Evolutionary conservation across 106 monocot genomes (phyloP).

Genomic region (Amphibolis antarctica): DNA sequence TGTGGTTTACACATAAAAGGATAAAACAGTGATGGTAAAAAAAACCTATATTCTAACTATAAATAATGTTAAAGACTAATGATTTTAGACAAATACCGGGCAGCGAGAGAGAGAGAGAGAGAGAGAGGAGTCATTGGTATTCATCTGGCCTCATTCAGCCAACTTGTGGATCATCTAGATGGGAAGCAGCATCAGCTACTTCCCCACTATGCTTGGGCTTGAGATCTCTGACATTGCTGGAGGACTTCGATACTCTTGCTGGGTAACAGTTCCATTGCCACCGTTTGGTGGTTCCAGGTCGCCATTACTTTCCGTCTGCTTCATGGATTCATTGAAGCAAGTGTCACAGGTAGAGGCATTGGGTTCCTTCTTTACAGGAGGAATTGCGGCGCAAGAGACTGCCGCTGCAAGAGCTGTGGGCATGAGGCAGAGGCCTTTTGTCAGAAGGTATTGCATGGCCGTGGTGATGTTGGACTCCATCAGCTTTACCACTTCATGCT

Average conservation of each 20-base stretch:
- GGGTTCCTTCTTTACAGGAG: constrained; percentile 20
- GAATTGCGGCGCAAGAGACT: constrained; percentile 36
- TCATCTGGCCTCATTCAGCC: too few species aligned
- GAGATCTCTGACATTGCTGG: neutral
- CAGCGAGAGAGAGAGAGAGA: too few species aligned
- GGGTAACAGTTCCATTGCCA: constrained; percentile 4
- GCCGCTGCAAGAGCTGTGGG: constrained; percentile 79
- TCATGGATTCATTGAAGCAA: neutral
- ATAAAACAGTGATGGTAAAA: too few species aligned
- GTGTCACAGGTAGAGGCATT: neutral
- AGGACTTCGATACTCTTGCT: constrained; percentile 5
- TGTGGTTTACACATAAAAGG: too few species aligned
- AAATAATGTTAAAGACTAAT: too few species aligned
- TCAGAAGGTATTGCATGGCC: constrained; percentile 74
- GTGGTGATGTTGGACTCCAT: constrained; percentile 63
- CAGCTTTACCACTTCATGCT: constrained; percentile 66
- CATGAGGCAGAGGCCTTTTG: constrained; percentile 93
- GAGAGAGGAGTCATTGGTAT: too few species aligned
- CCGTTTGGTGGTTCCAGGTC: neutral
- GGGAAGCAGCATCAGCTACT: too few species aligned
- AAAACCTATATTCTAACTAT: too few species aligned
- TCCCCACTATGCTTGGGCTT: neutral
- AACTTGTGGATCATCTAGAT: too few species aligned
- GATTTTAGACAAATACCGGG: too few species aligned
- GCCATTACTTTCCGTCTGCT: neutral